Percentiles rank a stretch among this genome's conserved stretches.
These are phyloP conservation scores for Tetrapyrgos nigripes DNA, from an alignment of 1,284 basidiomycete genomes.

Conservation along the genomic window DNA sequence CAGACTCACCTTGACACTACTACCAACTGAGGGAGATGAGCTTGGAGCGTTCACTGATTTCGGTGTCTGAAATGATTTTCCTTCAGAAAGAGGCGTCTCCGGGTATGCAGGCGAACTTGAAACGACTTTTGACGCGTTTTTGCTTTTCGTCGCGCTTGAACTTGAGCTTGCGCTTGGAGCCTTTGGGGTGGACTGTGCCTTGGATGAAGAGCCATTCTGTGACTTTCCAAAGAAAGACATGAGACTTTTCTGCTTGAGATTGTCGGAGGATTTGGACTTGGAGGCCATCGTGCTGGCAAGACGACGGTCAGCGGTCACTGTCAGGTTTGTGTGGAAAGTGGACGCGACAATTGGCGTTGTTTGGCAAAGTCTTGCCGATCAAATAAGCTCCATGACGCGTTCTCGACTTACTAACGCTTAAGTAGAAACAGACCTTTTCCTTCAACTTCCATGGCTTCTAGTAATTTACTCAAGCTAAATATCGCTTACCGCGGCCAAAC, in stretches of 20 bases:
- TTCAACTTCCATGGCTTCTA: background rate
- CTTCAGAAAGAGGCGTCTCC: slow-evolving; percentile 45
- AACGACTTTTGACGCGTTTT: slow-evolving; percentile 32
- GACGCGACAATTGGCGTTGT: too few species aligned
- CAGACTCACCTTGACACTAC: slow-evolving; percentile 5
- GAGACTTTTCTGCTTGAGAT: slow-evolving; percentile 76
- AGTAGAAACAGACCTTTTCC: too few species aligned
- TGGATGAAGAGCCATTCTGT: slow-evolving; percentile 23
- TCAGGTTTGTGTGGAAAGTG: too few species aligned
- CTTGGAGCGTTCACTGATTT: slow-evolving; percentile 21
- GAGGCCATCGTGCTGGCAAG: slow-evolving; percentile 13
- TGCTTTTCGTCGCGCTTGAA: slow-evolving; percentile 23
- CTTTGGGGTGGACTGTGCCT: too few species aligned
- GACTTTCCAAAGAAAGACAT: slow-evolving; percentile 70
- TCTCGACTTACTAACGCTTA: too few species aligned
- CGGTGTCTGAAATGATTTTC: slow-evolving; percentile 27
- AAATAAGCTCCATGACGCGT: too few species aligned
- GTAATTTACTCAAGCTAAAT: slow-evolving; percentile 18
- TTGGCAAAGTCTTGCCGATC: too few species aligned
- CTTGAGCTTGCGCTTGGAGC: too few species aligned
- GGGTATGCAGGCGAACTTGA: slow-evolving; percentile 35
- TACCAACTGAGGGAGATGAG: slow-evolving; percentile 12
- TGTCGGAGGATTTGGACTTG: slow-evolving; percentile 39
- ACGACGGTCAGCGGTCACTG: too few species aligned
- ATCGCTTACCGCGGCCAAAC: slow-evolving; percentile 55